Evolutionary conservation across 345 rosid species (phyloP), one percentile per base, ranked within the genome.

Genomic region (Hibiscus syriacus): DNA sequence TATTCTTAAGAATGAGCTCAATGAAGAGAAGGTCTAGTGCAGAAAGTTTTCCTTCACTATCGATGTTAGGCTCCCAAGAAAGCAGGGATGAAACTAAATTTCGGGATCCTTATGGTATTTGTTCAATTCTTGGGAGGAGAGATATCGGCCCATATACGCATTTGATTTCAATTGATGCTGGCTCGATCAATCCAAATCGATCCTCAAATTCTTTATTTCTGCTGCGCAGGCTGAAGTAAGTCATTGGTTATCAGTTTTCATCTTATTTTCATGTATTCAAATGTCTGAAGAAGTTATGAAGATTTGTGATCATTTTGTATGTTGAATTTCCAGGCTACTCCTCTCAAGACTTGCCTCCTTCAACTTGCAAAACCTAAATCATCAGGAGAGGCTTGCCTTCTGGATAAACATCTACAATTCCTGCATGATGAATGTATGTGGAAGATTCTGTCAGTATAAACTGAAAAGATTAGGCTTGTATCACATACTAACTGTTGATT

Each of bases 371-470:
- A 81, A 81, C 66, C 86, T 86, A 66, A 86, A 68, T 55, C 93
- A 88, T 73, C 97, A 90, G 64, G 91, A 88, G 84, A 92, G 88
- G 79, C 89, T 90, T 64, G 97, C 97, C 1, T 90, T 92, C 82
- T 88, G 98, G 98, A 86, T 92, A 68, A 92, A 90, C 76, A 77
- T 83, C 36, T 92, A 92, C 77, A 92, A 90, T 58, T 80, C 92
- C 54, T 92, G 92, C 86, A 84, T 86, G 91, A 85, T 92, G 95
- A 90, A 90, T 78, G 98, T 87, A 80, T 9, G 87, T 59, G 53
- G 66, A 68, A 26, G 45, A n/a, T 36, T 70, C 54, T n/a, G 52
- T 27, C 29, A 69, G 34, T 36, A 6, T 19, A 50, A 67, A 30
- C 12, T 36, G 43, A 34, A 29, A 5, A 29, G 38, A 56, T 56